phyloP scores from a whole-genome alignment of 805 yeast species.

The Komagataella kurtzmanii region DNA sequence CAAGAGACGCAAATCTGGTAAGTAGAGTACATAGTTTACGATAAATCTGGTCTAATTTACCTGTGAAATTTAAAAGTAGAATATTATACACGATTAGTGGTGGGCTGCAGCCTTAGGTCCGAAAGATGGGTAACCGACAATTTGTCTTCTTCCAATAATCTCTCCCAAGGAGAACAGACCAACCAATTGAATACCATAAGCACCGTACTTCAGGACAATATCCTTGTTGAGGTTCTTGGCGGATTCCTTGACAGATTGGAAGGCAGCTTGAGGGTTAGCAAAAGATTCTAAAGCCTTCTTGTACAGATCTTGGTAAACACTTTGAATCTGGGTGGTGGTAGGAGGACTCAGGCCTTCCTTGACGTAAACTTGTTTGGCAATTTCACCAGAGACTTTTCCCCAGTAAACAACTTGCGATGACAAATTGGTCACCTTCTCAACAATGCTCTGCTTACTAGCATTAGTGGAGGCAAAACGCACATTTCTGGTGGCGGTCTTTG shows the following conservation, averaged over 20 bases:
- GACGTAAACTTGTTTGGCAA: constrained; percentile 65
- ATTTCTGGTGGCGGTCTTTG: constrained; percentile 9
- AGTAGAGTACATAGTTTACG: not conserved
- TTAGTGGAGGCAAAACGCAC: constrained; percentile 23
- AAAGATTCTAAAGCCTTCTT: constrained; percentile 27
- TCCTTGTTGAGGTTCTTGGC: constrained; percentile 30
- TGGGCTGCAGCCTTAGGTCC: constrained; percentile 26
- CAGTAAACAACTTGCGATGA: constrained; percentile 64
- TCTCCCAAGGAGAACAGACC: constrained; percentile 94
- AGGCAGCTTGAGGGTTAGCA: constrained; percentile 48
- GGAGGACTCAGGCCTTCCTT: constrained; percentile 95
- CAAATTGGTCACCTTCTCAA: constrained; percentile 12
- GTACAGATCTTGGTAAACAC: constrained; percentile 48
- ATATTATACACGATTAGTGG: constrained; percentile 4
- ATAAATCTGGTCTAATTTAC: not conserved
- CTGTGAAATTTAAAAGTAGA: not conserved
- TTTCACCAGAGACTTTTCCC: constrained; percentile 42
- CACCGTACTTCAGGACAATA: constrained; percentile 50
- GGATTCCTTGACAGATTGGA: constrained; percentile 30
- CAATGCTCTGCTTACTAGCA: constrained; percentile 7
- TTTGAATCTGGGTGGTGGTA: constrained; percentile 57
- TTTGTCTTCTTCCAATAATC: constrained; percentile 87
- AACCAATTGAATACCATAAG: constrained; percentile 69
- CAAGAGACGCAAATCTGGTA: constrained; percentile 38
- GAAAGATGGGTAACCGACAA: constrained; percentile 74